These are phyloP conservation scores for Microbotryum scabiosae DNA, from an alignment of 1,284 basidiomycete genomes.

Conservation along the genomic window DNA sequence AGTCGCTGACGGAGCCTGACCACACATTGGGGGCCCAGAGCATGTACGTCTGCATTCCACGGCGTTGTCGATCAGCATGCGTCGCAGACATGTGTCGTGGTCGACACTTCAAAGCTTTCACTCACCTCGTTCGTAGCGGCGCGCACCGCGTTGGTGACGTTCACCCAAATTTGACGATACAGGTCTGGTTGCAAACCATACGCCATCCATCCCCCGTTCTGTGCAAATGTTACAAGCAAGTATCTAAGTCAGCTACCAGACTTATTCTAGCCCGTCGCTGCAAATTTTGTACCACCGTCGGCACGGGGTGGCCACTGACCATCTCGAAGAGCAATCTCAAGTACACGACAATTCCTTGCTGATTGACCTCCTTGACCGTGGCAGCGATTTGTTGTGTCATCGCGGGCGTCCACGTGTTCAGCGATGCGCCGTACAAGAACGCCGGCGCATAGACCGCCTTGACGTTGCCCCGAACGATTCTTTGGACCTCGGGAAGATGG, in stretches of 20 bases:
- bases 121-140: constrained; percentile 19
- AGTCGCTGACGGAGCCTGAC: constrained; percentile 20
- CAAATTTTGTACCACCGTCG: not conserved
- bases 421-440: constrained; percentile 22
- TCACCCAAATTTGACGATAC: constrained; percentile 17
- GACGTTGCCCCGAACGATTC: constrained; percentile 11
- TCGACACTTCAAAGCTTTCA: no score
- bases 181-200: constrained; percentile 28
- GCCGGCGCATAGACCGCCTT: constrained; percentile 31
- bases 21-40: constrained; percentile 34
- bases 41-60: constrained; percentile 28
- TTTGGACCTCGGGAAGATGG: constrained; percentile 19
- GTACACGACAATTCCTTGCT: constrained; percentile 30
- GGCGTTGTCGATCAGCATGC: not conserved
- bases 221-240: not conserved
- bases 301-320: constrained; percentile 6
- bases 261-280: not conserved
- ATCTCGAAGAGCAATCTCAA: constrained; percentile 34
- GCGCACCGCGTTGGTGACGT: constrained; percentile 21
- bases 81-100: no score
- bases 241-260: no score
- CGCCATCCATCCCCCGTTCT: constrained; percentile 35
- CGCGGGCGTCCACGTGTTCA: constrained; percentile 30
- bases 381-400: constrained; percentile 27
- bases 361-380: constrained; percentile 15